phyloP scores from a whole-genome alignment of 306 rosid species.

The Bauhinia variegata region DNA sequence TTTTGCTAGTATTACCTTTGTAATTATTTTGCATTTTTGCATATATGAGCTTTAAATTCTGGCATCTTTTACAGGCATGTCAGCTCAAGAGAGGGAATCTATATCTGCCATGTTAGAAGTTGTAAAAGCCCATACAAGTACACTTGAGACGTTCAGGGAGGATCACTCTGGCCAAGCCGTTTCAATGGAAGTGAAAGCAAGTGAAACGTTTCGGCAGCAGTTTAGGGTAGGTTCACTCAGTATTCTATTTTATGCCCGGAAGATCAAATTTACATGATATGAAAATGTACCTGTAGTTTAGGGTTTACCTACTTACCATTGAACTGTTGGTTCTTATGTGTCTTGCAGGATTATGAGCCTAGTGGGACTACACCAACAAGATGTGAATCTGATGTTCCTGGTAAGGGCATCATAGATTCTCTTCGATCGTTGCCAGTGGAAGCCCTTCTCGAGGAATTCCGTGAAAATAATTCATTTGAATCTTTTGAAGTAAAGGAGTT shows the following conservation, averaged over 20 bases:
- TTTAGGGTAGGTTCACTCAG: slow-evolving; percentile 56
- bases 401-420: slow-evolving; percentile 78
- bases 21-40: neutral
- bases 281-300: neutral
- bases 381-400: slow-evolving; percentile 69
- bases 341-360: slow-evolving; percentile 85
- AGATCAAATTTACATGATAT: neutral
- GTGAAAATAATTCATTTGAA: slow-evolving; percentile 76
- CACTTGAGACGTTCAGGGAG: slow-evolving; percentile 60
- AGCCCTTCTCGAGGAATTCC: slow-evolving; percentile 75
- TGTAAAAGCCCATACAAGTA: slow-evolving; percentile 54
- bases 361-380: slow-evolving; percentile 74
- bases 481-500: slow-evolving; percentile 65
- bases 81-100: slow-evolving; percentile 53
- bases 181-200: slow-evolving; percentile 59
- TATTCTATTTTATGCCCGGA: slow-evolving; percentile 10
- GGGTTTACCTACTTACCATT: no score
- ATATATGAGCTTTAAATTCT: slow-evolving; percentile 17
- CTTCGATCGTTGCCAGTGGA: slow-evolving; percentile 90
- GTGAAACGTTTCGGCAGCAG: slow-evolving; percentile 62
- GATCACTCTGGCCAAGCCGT: slow-evolving; percentile 67
- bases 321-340: no score
- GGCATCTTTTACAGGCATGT: slow-evolving; percentile 49
- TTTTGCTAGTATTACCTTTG: neutral
- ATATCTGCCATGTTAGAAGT: slow-evolving; percentile 53